phyloP scores from a whole-genome alignment of 768 basidiomycete genomes.

The Mycena indigotica region DNA sequence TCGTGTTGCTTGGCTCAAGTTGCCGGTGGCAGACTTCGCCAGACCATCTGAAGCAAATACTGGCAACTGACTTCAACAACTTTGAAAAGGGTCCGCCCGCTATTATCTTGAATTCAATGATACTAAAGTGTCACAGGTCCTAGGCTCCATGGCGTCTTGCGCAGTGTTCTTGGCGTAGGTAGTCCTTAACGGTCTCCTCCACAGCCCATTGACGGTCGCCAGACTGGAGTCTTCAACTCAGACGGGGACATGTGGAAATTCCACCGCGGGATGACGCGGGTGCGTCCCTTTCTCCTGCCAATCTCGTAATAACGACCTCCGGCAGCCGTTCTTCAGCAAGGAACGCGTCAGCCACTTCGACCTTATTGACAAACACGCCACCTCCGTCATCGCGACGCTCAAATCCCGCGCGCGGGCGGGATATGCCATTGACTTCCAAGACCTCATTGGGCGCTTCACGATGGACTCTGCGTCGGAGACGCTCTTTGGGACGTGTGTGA shows the following conservation, averaged over 20 bases:
- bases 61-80: conserved; percentile 30
- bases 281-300: conserved; percentile 4
- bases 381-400: conserved; percentile 45
- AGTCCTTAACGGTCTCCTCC: background rate
- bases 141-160: conserved; percentile 14
- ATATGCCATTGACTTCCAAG: conserved; percentile 59
- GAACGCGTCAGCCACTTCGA: conserved; percentile 59
- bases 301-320: conserved; percentile 13
- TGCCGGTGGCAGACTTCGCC: conserved; percentile 13
- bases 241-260: conserved; percentile 67
- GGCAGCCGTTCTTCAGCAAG: conserved; percentile 62
- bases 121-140: conserved; percentile 23
- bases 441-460: conserved; percentile 58
- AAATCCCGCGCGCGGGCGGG: conserved; percentile 46
- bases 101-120: background rate
- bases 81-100: conserved; percentile 28
- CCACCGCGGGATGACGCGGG: conserved; percentile 19
- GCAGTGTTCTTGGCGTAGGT: conserved; percentile 18
- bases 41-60: conserved; percentile 29
- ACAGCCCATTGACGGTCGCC: background rate
- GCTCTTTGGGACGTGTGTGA: conserved; percentile 52
- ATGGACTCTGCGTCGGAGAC: conserved; percentile 64
- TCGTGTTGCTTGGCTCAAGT: background rate
- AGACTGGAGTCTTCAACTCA: conserved; percentile 60
- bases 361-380: conserved; percentile 53